Base-by-base conservation (phyloP, 1,284 basidiomycete genomes). In the Trichosporon ovoides region DNA sequence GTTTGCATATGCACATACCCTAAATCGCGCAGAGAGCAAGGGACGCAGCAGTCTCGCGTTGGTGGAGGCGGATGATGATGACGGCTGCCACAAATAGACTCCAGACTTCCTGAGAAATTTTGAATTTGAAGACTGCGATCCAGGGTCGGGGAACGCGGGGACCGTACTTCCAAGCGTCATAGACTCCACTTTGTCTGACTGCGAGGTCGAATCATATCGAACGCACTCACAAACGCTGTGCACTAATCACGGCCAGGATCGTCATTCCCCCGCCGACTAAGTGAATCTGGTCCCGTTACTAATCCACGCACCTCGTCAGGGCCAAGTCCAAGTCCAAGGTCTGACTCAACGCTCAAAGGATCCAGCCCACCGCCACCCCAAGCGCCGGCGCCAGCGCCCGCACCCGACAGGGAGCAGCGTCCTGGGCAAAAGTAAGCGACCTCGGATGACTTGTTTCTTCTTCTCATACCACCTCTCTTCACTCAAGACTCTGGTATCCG, bases 1-100 rank as follows among this genome's bases (percentile, higher is more conserved):
- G n/a, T n/a, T 28, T 24, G 43, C 43, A 48, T 48, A 48, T 48
- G 43, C 43, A 48, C 28, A 48, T 48, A 48, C 43, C 43, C 38
- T 14, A 10, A 3, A n/a, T 10, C 14, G 28, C 43, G 43, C 43
- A n/a, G 19, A 22, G 19, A 43, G n/a, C n/a, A n/a, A n/a, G n/a
- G n/a, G n/a, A n/a, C n/a, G n/a, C n/a, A n/a, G n/a, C n/a, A n/a
- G n/a, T n/a, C n/a, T n/a, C n/a, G n/a, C n/a, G n/a, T n/a, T n/a
- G n/a, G n/a, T n/a, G n/a, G n/a, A n/a, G n/a, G n/a, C n/a, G n/a
- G n/a, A n/a, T n/a, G 6, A 37, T 13, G 6, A 12, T 12, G 35
- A 37, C 35, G 13, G 12, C 35, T n/a, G n/a, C n/a, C n/a, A n/a
- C n/a, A n/a, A n/a, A n/a, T n/a, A n/a, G n/a, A n/a, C n/a, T n/a